Conservation (phyloP, 1,284 basidiomycete species). For the Melampsora larici-populina region DNA sequence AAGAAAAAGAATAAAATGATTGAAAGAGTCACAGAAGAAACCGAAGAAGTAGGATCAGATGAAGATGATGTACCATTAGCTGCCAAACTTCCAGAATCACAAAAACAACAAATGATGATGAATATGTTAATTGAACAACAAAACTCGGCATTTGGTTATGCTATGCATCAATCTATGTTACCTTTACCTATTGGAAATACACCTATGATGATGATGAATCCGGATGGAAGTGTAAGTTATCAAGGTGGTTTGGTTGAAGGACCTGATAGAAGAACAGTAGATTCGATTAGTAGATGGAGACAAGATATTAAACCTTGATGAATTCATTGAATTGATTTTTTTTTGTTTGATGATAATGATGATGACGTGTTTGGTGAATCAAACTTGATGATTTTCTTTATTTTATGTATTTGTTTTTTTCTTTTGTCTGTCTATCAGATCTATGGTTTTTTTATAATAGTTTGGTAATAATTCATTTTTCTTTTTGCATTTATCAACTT, state of each 20-base stretch:
- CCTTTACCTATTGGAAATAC: neutral
- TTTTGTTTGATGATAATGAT: too few relatives aligned
- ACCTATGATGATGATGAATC: constrained; percentile 7
- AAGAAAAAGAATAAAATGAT: constrained; percentile 21
- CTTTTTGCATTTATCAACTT: neutral
- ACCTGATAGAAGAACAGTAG: neutral
- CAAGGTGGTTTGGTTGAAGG: neutral
- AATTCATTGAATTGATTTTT: too few relatives aligned
- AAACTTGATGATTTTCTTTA: neutral
- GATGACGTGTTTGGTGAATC: too few relatives aligned
- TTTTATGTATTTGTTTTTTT: neutral
- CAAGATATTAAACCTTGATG: constrained; percentile 6
- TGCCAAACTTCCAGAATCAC: neutral
- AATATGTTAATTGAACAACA: constrained; percentile 3
- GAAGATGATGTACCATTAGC: constrained; percentile 9
- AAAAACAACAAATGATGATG: constrained; percentile 10
- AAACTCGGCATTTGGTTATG: neutral
- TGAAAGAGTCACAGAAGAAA: neutral
- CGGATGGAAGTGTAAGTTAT: neutral
- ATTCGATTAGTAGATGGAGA: constrained; percentile 21
- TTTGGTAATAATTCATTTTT: neutral
- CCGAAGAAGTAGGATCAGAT: neutral
- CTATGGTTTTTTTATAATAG: neutral
- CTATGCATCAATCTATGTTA: neutral
- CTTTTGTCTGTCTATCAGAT: neutral